These are phyloP conservation scores for Talaromyces sp. DNA, from an alignment of 2,329 filamentous ascomycete genomes.

Conservation along the genomic window DNA sequence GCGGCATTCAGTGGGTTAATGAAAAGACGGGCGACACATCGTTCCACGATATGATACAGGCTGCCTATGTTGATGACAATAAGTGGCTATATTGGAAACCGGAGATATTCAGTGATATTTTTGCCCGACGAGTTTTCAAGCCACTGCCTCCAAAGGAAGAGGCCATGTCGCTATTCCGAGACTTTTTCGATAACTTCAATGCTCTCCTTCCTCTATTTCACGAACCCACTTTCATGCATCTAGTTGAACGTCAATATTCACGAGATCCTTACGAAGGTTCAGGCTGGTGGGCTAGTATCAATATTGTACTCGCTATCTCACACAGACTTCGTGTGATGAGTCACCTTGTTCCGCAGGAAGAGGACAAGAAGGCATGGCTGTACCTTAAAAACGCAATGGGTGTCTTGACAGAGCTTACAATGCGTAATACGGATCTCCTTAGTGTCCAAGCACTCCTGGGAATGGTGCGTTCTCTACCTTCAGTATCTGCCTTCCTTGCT, in stretches of 20 bases:
- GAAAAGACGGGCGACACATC: conserved; percentile 94
- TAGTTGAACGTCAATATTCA: conserved; percentile 92
- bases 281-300: conserved; percentile 97
- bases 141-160: conserved; percentile 82
- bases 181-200: conserved; percentile 98
- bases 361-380: conserved; percentile 91
- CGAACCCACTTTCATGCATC: conserved; percentile 96
- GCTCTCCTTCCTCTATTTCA: conserved; percentile 98
- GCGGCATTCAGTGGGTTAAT: conserved; percentile 98
- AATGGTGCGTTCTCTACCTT: conserved; percentile 56
- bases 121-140: conserved; percentile 78
- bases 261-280: conserved; percentile 88
- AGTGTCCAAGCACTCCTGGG: conserved; percentile 92
- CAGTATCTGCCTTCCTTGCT: neutral
- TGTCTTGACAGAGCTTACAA: conserved; percentile 85
- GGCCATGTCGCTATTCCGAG: conserved; percentile 79
- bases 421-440: conserved; percentile 91
- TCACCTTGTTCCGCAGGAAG: conserved; percentile 82
- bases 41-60: conserved; percentile 91
- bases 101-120: conserved; percentile 93
- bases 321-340: conserved; percentile 93
- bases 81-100: conserved; percentile 98
- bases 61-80: conserved; percentile 85
- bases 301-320: conserved; percentile 88
- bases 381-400: conserved; percentile 97